A percentile compares a stretch with the other conserved stretches of the same genome.
Evolutionary conservation across 2,329 filamentous ascomycete genomes (phyloP).

Genomic region (Fusarium nematophilum): DNA sequence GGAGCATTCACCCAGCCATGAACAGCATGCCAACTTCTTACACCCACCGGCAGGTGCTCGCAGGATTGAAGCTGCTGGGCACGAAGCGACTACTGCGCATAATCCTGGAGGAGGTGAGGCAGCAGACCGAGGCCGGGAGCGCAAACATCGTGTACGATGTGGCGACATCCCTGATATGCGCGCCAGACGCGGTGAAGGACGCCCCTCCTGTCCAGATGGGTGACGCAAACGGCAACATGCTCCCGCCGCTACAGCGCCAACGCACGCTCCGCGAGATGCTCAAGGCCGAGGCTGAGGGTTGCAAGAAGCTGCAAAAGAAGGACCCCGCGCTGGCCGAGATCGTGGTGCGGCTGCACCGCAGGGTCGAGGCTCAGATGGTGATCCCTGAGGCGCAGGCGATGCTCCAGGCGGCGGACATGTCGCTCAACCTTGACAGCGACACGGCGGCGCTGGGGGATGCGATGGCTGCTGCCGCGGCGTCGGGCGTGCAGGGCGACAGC

Average conservation of each 20-base stretch:
- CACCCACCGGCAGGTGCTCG: conserved; percentile 76
- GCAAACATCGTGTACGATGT: conserved; percentile 75
- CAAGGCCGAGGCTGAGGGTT: conserved; percentile 67
- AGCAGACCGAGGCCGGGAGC: conserved; percentile 69
- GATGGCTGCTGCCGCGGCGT: conserved; percentile 58
- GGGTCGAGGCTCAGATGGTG: conserved; percentile 74
- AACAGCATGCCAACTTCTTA: conserved; percentile 73
- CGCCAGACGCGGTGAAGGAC: conserved; percentile 67
- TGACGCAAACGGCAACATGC: conserved; percentile 51
- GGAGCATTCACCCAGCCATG: conserved; percentile 69
- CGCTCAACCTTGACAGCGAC: conserved; percentile 54
- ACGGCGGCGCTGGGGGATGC: conserved; percentile 54
- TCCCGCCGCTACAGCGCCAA: conserved; percentile 55
- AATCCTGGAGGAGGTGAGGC: conserved; percentile 75
- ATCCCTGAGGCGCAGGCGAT: conserved; percentile 54
- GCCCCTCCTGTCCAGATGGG: conserved; percentile 47
- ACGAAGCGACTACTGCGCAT: conserved; percentile 68
- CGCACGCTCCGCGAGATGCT: conserved; percentile 71
- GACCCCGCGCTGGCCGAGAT: conserved; percentile 70
- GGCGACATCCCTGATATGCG: conserved; percentile 75
- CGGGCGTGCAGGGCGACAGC: conserved; percentile 53
- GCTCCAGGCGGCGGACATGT: conserved; percentile 56
- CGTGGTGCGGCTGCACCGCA: conserved; percentile 70
- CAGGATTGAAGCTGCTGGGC: conserved; percentile 70
- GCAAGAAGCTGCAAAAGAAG: conserved; percentile 65